Conservation (phyloP, 164 flowering plant genomes). For the Vitis cinerea region DNA sequence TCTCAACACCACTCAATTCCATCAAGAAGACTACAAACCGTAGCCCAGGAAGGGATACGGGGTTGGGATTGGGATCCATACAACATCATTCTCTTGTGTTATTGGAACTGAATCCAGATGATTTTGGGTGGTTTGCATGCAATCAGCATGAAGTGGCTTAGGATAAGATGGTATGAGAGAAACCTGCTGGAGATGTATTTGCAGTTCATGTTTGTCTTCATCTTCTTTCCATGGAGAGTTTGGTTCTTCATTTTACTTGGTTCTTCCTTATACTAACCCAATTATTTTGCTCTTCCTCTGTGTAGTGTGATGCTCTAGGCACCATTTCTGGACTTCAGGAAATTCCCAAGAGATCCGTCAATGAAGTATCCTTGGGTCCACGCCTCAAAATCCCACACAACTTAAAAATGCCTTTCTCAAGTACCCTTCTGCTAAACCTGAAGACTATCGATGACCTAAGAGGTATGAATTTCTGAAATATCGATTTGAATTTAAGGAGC, state of each 20-base stretch:
- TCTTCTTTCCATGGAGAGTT: constrained; percentile 87
- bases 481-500: too few species aligned
- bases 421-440: constrained; percentile 48
- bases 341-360: constrained; percentile 66
- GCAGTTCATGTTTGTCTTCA: constrained; percentile 87
- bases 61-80: too few species aligned
- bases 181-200: constrained; percentile 73
- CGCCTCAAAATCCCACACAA: constrained; percentile 51
- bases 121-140: constrained; percentile 50
- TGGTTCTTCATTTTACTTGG: too few species aligned
- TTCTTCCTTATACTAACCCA: not conserved
- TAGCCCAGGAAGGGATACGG: too few species aligned
- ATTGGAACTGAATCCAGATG: not conserved
- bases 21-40: too few species aligned
- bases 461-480: too few species aligned
- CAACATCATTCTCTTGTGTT: not conserved
- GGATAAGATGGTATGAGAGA: constrained; percentile 78
- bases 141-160: constrained; percentile 81
- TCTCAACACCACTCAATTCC: too few species aligned
- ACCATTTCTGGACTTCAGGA: constrained; percentile 79
- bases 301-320: constrained; percentile 76
- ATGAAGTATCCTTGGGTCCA: constrained; percentile 85
- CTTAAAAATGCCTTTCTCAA: constrained; percentile 31
- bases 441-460: constrained; percentile 36
- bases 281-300: not conserved